phyloP scores from a whole-genome alignment of 2,329 filamentous ascomycete genomes.

The Colletotrichum ledebouriae region DNA sequence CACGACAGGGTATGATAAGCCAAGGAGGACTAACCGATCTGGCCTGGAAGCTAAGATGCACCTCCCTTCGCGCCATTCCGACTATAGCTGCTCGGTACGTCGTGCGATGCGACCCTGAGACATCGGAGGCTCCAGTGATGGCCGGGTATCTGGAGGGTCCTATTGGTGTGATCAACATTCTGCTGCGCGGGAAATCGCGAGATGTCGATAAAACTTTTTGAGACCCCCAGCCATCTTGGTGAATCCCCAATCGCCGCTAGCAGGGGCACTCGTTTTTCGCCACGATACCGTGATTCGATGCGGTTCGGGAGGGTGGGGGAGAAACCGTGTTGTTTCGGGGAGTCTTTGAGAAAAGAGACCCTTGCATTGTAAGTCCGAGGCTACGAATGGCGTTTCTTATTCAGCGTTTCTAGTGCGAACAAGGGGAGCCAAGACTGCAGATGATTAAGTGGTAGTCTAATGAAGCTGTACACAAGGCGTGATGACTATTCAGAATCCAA shows the following conservation, averaged over 20 bases:
- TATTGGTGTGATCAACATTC: constrained; percentile 18
- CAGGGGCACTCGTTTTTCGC: constrained; percentile 24
- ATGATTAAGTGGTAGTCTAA: no score
- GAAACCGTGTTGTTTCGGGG: constrained; percentile 4
- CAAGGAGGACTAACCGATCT: constrained; percentile 30
- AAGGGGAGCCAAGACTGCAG: no score
- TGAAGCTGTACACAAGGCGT: no score
- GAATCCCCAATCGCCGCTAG: constrained; percentile 25
- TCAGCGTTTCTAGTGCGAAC: no score
- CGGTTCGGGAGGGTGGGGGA: not conserved
- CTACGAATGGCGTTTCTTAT: constrained; percentile 11
- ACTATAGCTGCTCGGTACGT: constrained; percentile 35
- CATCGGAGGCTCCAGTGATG: not conserved
- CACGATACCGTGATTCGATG: constrained; percentile 2
- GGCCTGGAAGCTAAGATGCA: constrained; percentile 20
- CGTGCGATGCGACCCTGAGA: constrained; percentile 34
- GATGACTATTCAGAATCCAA: no score
- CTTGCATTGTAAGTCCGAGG: constrained; percentile 13
- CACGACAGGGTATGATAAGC: not conserved
- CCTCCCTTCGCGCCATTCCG: constrained; percentile 34
- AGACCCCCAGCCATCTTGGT: not conserved
- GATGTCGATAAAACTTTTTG: not conserved
- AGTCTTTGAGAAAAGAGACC: constrained; percentile 12
- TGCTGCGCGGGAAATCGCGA: not conserved
- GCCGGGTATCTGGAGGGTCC: not conserved